Conservation (phyloP, 805 yeast genomes). For the Yarrowia hollandica region DNA sequence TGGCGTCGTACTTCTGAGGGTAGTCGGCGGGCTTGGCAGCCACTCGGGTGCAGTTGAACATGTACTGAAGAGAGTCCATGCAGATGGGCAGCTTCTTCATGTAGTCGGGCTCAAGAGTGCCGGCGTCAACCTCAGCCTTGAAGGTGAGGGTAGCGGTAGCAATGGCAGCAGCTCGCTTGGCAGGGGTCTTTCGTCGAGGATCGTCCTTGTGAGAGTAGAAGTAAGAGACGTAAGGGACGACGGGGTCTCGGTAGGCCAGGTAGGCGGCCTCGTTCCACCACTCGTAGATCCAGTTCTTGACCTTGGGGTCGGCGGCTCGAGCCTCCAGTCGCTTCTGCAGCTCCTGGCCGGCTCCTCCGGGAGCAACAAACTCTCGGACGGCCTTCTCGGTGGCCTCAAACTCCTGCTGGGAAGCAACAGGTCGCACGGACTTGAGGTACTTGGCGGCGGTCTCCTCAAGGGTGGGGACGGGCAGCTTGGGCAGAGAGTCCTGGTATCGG, state of each 20-base stretch:
- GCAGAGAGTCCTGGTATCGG: conserved; percentile 70
- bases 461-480: conserved; percentile 84
- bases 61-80: conserved; percentile 86
- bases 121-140: conserved; percentile 63
- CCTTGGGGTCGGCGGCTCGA: conserved; percentile 54
- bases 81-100: conserved; percentile 81
- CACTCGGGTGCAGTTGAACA: conserved; percentile 87
- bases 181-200: conserved; percentile 41
- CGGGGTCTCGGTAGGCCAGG: conserved; percentile 86
- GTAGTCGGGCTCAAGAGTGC: conserved; percentile 75
- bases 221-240: conserved; percentile 92
- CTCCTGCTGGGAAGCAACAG: conserved; percentile 56
- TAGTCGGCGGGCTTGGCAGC: conserved; percentile 47
- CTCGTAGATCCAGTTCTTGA: conserved; percentile 83
- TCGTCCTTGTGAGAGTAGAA: conserved; percentile 81
- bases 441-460: conserved; percentile 66
- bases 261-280: conserved; percentile 96
- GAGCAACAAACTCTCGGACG: conserved; percentile 63
- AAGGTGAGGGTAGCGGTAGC: conserved; percentile 67
- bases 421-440: conserved; percentile 72
- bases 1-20: conserved; percentile 43
- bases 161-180: conserved; percentile 70
- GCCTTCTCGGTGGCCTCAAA: conserved; percentile 54
- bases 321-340: conserved; percentile 66
- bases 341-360: conserved; percentile 63